Evolutionary conservation across 176 grass and related monocot species (phyloP).

Genomic region (Musa schizocarpa): DNA sequence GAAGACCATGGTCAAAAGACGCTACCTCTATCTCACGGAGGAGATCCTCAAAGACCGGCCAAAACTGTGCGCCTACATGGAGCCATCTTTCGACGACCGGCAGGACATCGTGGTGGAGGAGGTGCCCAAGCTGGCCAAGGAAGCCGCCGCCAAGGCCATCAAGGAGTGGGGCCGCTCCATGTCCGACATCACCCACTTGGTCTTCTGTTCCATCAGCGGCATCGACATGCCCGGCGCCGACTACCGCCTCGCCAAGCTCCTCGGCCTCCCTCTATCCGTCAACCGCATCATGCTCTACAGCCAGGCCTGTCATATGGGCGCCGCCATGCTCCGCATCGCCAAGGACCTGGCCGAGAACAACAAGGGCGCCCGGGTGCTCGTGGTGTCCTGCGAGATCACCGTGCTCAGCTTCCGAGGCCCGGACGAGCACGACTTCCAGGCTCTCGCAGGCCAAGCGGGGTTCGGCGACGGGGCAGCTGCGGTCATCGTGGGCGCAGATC

Average conservation of each 20-base stretch:
- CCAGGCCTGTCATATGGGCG: conserved; percentile 1
- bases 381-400: conserved; percentile 1
- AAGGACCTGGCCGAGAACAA: background rate
- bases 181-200: background rate
- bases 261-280: background rate
- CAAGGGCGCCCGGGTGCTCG: background rate
- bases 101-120: conserved; percentile 10
- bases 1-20: background rate
- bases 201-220: background rate
- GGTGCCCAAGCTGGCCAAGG: background rate
- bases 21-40: background rate
- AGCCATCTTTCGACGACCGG: background rate
- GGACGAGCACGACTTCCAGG: background rate
- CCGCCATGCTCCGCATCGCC: background rate
- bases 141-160: background rate
- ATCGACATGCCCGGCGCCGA: background rate
- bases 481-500: conserved; percentile 1
- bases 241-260: background rate
- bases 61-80: background rate
- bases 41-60: background rate
- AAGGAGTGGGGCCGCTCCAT: background rate
- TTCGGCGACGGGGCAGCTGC: background rate
- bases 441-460: background rate
- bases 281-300: conserved; percentile 1
- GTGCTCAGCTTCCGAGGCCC: background rate